phyloP scores from a whole-genome alignment of 345 rosid genomes.

The Syzygium grande region DNA sequence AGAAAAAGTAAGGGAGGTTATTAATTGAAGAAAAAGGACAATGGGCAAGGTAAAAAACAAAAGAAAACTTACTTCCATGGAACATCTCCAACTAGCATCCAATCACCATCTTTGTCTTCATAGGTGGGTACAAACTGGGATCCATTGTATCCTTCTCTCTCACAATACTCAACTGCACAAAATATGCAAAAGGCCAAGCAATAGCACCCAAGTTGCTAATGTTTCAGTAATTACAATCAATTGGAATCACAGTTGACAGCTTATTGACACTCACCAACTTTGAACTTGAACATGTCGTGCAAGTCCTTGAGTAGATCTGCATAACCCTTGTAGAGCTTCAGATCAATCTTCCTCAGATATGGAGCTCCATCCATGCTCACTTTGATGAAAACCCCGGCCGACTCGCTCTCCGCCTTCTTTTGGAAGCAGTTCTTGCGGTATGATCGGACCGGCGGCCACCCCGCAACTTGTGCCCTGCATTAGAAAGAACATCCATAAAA shows the following conservation, averaged over 20 bases:
- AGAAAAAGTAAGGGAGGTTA: background rate
- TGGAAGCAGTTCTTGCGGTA: constrained; percentile 46
- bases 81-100: constrained; percentile 91
- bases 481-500: background rate
- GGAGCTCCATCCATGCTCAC: constrained; percentile 94
- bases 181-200: background rate
- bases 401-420: constrained; percentile 39
- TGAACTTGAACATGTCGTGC: constrained; percentile 72
- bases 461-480: constrained; percentile 56
- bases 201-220: background rate
- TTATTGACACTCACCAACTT: constrained; percentile 21
- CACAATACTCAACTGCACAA: constrained; percentile 42
- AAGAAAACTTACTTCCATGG: constrained; percentile 56
- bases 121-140: constrained; percentile 70
- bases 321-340: constrained; percentile 51
- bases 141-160: constrained; percentile 75
- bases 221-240: background rate
- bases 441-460: constrained; percentile 83
- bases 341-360: constrained; percentile 71
- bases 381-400: constrained; percentile 48
- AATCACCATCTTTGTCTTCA: constrained; percentile 84
- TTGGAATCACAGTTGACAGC: background rate
- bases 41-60: background rate
- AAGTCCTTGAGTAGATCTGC: constrained; percentile 49
- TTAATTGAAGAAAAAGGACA: background rate